These are phyloP conservation scores for Pseudopyrenochaeta lycopersici DNA, from an alignment of 2,329 filamentous ascomycete genomes.

Conservation along the genomic window DNA sequence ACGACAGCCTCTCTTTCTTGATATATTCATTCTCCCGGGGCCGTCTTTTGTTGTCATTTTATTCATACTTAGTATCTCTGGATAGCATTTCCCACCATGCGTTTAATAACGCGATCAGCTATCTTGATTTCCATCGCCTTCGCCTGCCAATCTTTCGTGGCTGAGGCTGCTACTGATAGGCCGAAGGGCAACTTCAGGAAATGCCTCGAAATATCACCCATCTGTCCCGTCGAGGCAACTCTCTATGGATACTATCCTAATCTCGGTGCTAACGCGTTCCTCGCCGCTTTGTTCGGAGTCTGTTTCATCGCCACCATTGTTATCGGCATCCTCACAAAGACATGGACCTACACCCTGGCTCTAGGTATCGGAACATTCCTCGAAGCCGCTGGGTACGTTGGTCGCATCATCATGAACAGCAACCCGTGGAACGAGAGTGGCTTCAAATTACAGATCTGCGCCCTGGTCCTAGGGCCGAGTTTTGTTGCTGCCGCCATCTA, in stretches of 20 bases:
- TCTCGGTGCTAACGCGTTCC: constrained; percentile 50
- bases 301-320: constrained; percentile 25
- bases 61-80: neutral
- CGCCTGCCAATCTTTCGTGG: constrained; percentile 15
- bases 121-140: constrained; percentile 16
- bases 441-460: constrained; percentile 56
- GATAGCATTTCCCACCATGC: constrained; percentile 7
- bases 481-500: constrained; percentile 59
- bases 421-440: constrained; percentile 55
- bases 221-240: constrained; percentile 46
- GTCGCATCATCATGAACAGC: constrained; percentile 52
- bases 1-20: neutral
- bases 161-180: constrained; percentile 22
- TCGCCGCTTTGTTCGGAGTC: constrained; percentile 36
- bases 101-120: constrained; percentile 10
- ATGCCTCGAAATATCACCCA: constrained; percentile 31
- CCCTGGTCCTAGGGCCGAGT: constrained; percentile 54
- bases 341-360: constrained; percentile 53
- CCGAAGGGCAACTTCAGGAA: constrained; percentile 32
- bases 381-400: constrained; percentile 55
- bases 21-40: neutral
- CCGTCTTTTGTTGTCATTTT: neutral
- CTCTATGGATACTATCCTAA: constrained; percentile 54
- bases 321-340: constrained; percentile 42
- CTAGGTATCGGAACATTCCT: constrained; percentile 51